A percentile compares a stretch with the other conserved stretches of the same genome.
Conservation (phyloP, 169 alveolate genomes). For the Plasmodium sp. region DNA sequence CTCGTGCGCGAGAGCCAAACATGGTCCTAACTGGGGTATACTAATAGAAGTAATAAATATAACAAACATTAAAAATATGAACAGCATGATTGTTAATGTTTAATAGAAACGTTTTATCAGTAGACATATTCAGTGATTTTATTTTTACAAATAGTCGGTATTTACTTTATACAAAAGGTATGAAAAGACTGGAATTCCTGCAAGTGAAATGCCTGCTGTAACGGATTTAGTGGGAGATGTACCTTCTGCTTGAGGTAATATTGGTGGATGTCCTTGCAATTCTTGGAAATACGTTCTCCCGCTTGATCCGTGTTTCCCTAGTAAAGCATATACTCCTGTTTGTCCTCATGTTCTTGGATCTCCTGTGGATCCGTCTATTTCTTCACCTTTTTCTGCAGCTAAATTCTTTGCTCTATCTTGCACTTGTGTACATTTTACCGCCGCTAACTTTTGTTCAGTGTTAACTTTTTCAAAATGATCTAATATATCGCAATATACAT, state of each 20-base stretch:
- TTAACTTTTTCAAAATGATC: background rate
- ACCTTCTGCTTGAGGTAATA: background rate
- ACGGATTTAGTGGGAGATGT: background rate
- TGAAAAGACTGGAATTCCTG: background rate
- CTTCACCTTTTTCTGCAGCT: too few species aligned
- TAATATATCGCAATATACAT: background rate
- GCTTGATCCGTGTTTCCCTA: too few species aligned
- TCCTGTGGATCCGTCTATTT: too few species aligned
- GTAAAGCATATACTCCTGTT: too few species aligned
- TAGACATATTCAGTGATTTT: background rate
- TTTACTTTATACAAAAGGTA: background rate
- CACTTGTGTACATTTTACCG: too few species aligned
- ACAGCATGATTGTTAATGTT: background rate
- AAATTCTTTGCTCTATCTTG: too few species aligned
- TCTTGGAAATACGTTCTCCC: background rate
- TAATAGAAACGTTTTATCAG: background rate
- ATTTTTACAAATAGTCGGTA: background rate
- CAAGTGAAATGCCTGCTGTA: background rate
- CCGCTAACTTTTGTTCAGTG: too few species aligned
- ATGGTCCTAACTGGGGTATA: background rate
- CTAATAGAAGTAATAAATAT: background rate
- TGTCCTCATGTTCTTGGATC: too few species aligned
- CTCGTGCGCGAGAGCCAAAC: too few species aligned
- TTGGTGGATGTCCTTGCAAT: background rate
- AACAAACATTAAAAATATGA: background rate